Base-by-base conservation (phyloP, 495 filamentous ascomycete genomes). In the Letharia columbiana region DNA sequence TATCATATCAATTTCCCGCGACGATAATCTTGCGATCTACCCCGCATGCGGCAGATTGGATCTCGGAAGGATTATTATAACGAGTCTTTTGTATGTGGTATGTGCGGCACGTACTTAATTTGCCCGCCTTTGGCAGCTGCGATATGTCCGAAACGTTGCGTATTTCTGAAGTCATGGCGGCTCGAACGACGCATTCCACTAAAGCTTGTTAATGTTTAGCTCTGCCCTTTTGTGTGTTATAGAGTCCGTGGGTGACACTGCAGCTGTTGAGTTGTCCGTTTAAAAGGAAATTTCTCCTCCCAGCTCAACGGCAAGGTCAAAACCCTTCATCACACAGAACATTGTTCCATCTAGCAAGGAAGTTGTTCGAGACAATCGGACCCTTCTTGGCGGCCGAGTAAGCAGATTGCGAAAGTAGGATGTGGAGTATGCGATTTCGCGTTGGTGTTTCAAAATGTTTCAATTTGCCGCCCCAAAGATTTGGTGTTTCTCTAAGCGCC, bases 401-500 rank as follows among this genome's bases (percentile, higher is more conserved):
- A 57, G 54, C 54, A 57, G 33, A 57, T 57, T 57, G 28, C 54
- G 54, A 56, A 15, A 20, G 23, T 54, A 28, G 28, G 28, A 17
- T 54, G 23, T 31, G 10, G 2, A 5, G 54, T 57, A 57, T 7
- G 54, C 54, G 54, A 5, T 56, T 35, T 56, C 52, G 31, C 31
- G 15, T 17, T 15, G 31, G 33, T 57, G 54, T 57, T 57, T 57
- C 54, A 57, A 57, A 20, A 57, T 35, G 33, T 37, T 57, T 57
- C 33, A 20, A 37, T 57, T 57, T 57, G 54, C 31, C 54, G 54
- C 54, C 54, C 54, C 54, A 57, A 57, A 57, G 54, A 57, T 57
- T 8, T 57, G 54, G 17, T 57, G 54, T 57, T 57, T 57, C 54
- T 37, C 6, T 57, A 57, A 37, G 54, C 54, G 54, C 54, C 54